Base-by-base conservation (phyloP, 2,329 filamentous ascomycete species). In the Ophiostoma sp. region DNA sequence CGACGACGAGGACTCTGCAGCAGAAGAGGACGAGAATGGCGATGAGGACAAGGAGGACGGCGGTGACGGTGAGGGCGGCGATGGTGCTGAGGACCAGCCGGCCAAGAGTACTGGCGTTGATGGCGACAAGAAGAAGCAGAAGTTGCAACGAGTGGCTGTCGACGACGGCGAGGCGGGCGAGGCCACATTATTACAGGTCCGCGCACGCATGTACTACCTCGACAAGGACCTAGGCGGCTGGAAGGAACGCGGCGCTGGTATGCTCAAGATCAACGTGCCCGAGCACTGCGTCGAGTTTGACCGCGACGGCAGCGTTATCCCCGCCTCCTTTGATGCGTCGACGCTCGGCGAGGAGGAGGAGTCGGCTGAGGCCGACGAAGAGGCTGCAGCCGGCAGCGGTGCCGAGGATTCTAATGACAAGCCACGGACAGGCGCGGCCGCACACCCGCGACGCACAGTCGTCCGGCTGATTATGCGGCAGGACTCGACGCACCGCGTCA, bases 81-180 rank as follows among this genome's bases (percentile, higher is more conserved):
- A 83, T 36, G 77, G 68, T 28, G 76, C 7, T 11, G 28, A 52
- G 8, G 64, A 52, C 25, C 66, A 74, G 22, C 12, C n/a, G 8
- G 70, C 69, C 69, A 87, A 86, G 75, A 31, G 50, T 15, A 6
- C 33, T 31, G 70, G 31, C 80, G 81, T 78, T 8, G 88, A 90
- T 2, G 22, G 36, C n/a, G 88, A 91, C 19, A 91, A 90, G 81
- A 91, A 91, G 82, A 91, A 89, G 80, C 81, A 86, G 8, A 90
- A 87, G 79, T 84, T 91, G 74, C 90, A 94, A 78, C 90, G 92
- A 80, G 89, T 91, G 36, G 83, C 84, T 66, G 88, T 95, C 57
- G 92, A 97, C 80, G 95, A 96, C 70, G 95, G 95, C 72, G 95
- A 98, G 82, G 90, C 94, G 78, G 90, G 90, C 68, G 95, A 98